A percentile compares a stretch with the other conserved stretches of the same genome.
Evolutionary conservation across 805 yeast genomes (phyloP).

Genomic region (Metschnikowia aberdeeniae): DNA sequence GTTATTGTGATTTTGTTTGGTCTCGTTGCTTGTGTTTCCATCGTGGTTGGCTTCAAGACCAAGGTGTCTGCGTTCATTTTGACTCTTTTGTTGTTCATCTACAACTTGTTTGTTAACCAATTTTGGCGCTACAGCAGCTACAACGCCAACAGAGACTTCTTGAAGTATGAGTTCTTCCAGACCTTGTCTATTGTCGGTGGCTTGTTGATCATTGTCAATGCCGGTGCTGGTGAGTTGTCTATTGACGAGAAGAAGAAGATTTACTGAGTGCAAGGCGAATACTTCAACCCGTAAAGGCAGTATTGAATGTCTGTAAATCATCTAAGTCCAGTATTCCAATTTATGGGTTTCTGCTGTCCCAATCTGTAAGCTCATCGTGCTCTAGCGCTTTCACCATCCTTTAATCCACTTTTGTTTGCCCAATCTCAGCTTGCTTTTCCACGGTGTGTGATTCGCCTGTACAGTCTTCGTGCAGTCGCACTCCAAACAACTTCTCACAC

Average conservation of each 20-base stretch:
- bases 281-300: background rate
- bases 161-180: slow-evolving; percentile 92
- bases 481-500: background rate
- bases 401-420: background rate
- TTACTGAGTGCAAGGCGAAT: slow-evolving; percentile 44
- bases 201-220: slow-evolving; percentile 79
- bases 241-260: slow-evolving; percentile 95
- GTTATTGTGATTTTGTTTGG: slow-evolving; percentile 66
- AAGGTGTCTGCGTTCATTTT: slow-evolving; percentile 74
- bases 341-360: too few species aligned
- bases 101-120: slow-evolving; percentile 77
- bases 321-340: too few species aligned
- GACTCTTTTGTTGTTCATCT: slow-evolving; percentile 65
- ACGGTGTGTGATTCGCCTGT: too few species aligned
- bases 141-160: slow-evolving; percentile 79
- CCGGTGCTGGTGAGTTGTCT: slow-evolving; percentile 94
- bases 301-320: too few species aligned
- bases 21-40: slow-evolving; percentile 63
- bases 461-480: background rate
- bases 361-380: too few species aligned
- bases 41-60: slow-evolving; percentile 90
- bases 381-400: too few species aligned
- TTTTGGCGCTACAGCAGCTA: slow-evolving; percentile 77
- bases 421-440: too few species aligned
- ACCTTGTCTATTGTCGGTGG: slow-evolving; percentile 95